Conservation (phyloP, 2,329 filamentous ascomycete genomes). For the Lasiodiplodia sp. region DNA sequence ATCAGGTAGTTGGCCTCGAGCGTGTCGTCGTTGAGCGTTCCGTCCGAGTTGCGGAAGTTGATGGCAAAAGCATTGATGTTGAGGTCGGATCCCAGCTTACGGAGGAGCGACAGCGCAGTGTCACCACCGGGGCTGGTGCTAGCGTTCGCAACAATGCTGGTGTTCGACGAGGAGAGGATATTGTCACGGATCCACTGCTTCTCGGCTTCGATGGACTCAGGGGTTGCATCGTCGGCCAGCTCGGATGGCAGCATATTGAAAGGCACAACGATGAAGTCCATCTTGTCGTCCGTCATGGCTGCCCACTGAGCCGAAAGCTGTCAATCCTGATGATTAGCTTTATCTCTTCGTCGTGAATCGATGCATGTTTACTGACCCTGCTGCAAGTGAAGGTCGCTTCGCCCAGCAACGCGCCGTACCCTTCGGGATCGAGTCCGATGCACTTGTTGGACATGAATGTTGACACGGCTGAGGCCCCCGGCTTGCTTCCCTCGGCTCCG, state of each 20-base stretch:
- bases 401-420: conserved; percentile 53
- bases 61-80: conserved; percentile 57
- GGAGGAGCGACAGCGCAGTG: conserved; percentile 50
- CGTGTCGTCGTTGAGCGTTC: conserved; percentile 52
- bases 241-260: conserved; percentile 54
- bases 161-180: conserved; percentile 50
- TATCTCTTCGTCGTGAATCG: neutral
- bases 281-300: conserved; percentile 45
- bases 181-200: conserved; percentile 49
- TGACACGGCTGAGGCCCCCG: conserved; percentile 55
- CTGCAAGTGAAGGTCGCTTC: conserved; percentile 56
- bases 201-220: conserved; percentile 45
- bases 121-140: conserved; percentile 36
- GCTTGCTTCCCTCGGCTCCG: conserved; percentile 58
- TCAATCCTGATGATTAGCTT: neutral
- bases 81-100: conserved; percentile 54
- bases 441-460: conserved; percentile 55
- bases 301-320: conserved; percentile 51
- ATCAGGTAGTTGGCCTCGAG: conserved; percentile 60
- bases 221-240: conserved; percentile 33
- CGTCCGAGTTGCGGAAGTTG: conserved; percentile 53
- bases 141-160: conserved; percentile 44
- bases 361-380: conserved; percentile 39
- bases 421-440: conserved; percentile 51
- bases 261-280: conserved; percentile 50